Evolutionary conservation across 2,329 filamentous ascomycete genomes (phyloP).

Genomic region (Apiospora koreana): DNA sequence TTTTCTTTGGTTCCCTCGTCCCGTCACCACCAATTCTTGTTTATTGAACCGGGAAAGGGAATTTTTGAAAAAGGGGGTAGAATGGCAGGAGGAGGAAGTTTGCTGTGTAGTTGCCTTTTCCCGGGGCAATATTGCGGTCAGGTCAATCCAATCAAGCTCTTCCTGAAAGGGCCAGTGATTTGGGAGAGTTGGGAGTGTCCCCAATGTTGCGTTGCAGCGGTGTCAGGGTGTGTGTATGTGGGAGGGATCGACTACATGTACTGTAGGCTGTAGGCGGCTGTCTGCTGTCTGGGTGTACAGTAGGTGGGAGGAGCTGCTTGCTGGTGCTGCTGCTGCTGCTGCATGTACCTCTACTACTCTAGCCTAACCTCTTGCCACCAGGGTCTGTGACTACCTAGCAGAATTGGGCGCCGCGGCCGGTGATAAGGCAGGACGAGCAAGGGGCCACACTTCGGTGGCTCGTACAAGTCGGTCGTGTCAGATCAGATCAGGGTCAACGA

Average conservation of each 20-base stretch:
- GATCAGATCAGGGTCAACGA: not conserved
- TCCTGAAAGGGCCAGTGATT: constrained; percentile 2
- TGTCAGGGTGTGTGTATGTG: constrained; percentile 3
- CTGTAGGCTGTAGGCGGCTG: no score
- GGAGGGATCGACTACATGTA: constrained; percentile 4
- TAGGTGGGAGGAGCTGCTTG: no score
- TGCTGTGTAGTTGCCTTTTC: constrained; percentile 3
- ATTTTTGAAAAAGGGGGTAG: not conserved
- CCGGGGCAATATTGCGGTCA: constrained; percentile 4
- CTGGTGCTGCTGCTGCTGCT: not conserved
- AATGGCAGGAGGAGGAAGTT: constrained; percentile 2
- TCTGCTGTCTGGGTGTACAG: no score
- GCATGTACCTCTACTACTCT: not conserved
- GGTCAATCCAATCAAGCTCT: constrained; percentile 1
- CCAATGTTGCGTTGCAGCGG: constrained; percentile 6
- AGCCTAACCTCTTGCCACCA: not conserved
- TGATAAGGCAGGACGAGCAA: constrained; percentile 8
- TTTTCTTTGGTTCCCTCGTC: not conserved
- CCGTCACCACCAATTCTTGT: not conserved
- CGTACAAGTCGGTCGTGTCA: constrained; percentile 6
- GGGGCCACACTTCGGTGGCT: not conserved
- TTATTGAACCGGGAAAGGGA: not conserved
- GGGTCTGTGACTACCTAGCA: not conserved
- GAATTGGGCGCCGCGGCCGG: not conserved
- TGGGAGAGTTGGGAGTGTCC: constrained; percentile 1